Conservation (phyloP, 352 stramenopile species). For the Pythium brachiatum region DNA sequence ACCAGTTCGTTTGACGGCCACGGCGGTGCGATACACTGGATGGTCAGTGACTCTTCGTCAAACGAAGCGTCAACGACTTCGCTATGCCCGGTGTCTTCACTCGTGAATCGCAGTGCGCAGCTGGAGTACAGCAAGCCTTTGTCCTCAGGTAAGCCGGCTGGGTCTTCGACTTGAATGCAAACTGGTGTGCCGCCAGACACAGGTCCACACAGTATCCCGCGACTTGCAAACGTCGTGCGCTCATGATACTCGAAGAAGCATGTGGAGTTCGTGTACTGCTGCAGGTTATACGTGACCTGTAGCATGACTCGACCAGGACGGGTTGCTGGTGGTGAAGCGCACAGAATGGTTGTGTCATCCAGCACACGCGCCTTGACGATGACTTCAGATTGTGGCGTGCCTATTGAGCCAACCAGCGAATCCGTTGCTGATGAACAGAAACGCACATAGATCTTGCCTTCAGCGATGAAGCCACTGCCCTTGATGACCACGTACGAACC, state of each 20-base stretch:
- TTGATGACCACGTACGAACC: slow-evolving; percentile 53
- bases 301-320: slow-evolving; percentile 39
- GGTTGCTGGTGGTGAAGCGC: slow-evolving; percentile 34
- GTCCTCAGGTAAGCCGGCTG: slow-evolving; percentile 42
- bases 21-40: slow-evolving; percentile 41
- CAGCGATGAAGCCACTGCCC: slow-evolving; percentile 52
- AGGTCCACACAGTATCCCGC: slow-evolving; percentile 49
- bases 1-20: slow-evolving; percentile 68
- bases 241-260: slow-evolving; percentile 73
- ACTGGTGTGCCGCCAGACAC: slow-evolving; percentile 57
- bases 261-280: slow-evolving; percentile 64
- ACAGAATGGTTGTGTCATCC: slow-evolving; percentile 52
- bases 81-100: slow-evolving; percentile 25
- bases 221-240: slow-evolving; percentile 37
- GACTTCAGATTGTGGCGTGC: slow-evolving; percentile 30
- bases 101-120: slow-evolving; percentile 47
- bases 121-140: slow-evolving; percentile 28
- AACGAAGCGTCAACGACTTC: slow-evolving; percentile 42
- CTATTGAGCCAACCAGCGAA: slow-evolving; percentile 26
- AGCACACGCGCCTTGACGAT: slow-evolving; percentile 52
- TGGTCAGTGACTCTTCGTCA: slow-evolving; percentile 26
- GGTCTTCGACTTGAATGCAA: slow-evolving; percentile 38
- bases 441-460: slow-evolving; percentile 63
- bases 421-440: slow-evolving; percentile 47
- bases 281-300: slow-evolving; percentile 69